Evolutionary conservation across 495 filamentous ascomycete species (phyloP), one percentile per base, ranked within the genome.

Genomic region (Cenococcum geophilum): DNA sequence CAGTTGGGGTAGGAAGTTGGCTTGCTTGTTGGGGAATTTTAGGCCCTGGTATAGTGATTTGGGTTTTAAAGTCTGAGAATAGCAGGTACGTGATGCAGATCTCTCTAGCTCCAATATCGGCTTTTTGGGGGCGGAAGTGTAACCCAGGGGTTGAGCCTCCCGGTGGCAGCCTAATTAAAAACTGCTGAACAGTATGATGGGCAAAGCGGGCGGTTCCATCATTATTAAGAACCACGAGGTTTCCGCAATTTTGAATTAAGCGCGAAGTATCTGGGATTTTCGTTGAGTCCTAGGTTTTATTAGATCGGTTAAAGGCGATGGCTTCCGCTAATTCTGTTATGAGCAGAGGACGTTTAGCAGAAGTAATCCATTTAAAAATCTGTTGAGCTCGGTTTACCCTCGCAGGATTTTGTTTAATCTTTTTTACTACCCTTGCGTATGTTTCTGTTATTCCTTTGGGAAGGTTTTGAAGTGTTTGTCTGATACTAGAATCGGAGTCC

Each of bases 141-240:
- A 32, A 32, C 6, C 6, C 27, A 32, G 27, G 27, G 27, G 6
- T 32, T 32, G 27, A 32, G 27, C 27, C 27, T 32, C 27, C n/a
- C 8, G 16, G 11, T 34, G 5, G n/a, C 14, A 14, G 11, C 18
- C 34, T 16, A 47, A n/a, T 40, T 14, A 71, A 34, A 47, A 62
- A 71, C 37, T 71, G 63, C 32, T 58, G 52, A 53, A 71, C 60
- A 16, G 66, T 69, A 27, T 67, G 58, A 43, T 71, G 69, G 12
- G 66, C 66, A 5, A 71, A 58, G 4, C 49, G 52, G 18, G 69
- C 63, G 21, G 60, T 60, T 2, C 49, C 21, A 36, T 71, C 61
- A 20, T 58, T 42, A 32, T 66, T 49, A 32, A 57, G 62, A 12
- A 62, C 47, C 12, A 67, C 40, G 0, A 71, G 55, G 36, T 66